Percentiles rank a stretch among this genome's conserved stretches.
These are phyloP conservation scores for Stagonosporopsis cucurbitacearum DNA, from an alignment of 2,329 filamentous ascomycete species.

Conservation along the genomic window DNA sequence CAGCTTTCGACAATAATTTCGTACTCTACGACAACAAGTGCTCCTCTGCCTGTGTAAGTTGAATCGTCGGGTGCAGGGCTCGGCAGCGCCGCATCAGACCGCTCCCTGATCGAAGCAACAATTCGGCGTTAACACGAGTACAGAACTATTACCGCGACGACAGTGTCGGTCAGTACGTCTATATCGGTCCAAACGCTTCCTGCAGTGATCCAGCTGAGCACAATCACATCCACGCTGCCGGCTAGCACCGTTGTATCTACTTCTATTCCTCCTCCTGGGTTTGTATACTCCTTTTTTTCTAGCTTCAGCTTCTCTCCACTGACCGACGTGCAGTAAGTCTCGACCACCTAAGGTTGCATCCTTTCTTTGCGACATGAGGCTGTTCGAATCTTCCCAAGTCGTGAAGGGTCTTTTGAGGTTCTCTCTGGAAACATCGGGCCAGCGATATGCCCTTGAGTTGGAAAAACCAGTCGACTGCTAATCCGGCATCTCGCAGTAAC, in stretches of 20 bases:
- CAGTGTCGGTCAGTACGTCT: background rate
- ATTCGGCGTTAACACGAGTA: background rate
- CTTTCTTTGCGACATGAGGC: too few species aligned
- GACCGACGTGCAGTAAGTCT: background rate
- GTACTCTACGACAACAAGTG: background rate
- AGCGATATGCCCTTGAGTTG: background rate
- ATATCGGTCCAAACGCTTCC: constrained; percentile 1
- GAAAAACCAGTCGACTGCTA: background rate
- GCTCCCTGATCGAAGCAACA: background rate
- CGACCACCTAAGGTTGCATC: background rate
- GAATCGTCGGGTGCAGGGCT: background rate
- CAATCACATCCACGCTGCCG: background rate
- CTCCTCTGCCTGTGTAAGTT: background rate
- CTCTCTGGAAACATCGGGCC: rapidly evolving
- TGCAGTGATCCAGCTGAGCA: background rate
- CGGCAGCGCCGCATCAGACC: background rate
- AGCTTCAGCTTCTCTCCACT: background rate
- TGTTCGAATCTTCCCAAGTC: too few species aligned
- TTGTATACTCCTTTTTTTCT: background rate
- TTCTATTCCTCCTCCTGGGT: constrained; percentile 1
- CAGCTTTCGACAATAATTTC: background rate
- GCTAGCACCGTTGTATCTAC: background rate
- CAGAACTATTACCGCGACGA: background rate
- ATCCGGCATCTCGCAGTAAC: background rate
- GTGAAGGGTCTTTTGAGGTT: background rate